Conservation (phyloP, 306 rosid species). For the Fragaria iinumae region DNA sequence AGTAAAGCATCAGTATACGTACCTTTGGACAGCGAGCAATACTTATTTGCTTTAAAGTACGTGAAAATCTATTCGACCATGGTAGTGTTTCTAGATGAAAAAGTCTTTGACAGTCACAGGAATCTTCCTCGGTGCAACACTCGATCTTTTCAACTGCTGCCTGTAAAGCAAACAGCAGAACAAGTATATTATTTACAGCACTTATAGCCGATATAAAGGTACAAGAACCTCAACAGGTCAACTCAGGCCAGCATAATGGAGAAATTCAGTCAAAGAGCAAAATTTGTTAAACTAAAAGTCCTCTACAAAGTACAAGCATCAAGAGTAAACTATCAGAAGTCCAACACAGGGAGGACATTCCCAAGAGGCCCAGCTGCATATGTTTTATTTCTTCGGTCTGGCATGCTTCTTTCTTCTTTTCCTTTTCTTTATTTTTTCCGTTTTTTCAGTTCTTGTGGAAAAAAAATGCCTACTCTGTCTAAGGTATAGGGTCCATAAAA, state of each 20-base stretch:
- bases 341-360: neutral
- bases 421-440: neutral
- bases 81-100: conserved; percentile 52
- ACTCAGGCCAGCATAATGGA: neutral
- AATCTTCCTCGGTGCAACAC: conserved; percentile 64
- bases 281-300: too few relatives aligned
- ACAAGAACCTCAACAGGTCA: conserved; percentile 1
- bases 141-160: conserved; percentile 57
- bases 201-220: conserved; percentile 8
- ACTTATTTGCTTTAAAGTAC: conserved; percentile 68
- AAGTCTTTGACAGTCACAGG: conserved; percentile 53
- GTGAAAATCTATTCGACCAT: conserved; percentile 78
- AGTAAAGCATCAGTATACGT: conserved; percentile 18
- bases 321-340: neutral
- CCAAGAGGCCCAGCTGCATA: neutral
- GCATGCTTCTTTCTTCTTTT: neutral
- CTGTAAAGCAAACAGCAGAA: conserved; percentile 40
- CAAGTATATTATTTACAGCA: conserved; percentile 20
- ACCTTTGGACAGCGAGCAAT: conserved; percentile 89
- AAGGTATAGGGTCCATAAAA: neutral
- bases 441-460: neutral
- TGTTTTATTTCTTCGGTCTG: neutral
- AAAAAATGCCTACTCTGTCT: neutral
- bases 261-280: neutral
- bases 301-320: neutral